Conservation (phyloP, 164 flowering plant genomes). For the Tetracentron sinense region DNA sequence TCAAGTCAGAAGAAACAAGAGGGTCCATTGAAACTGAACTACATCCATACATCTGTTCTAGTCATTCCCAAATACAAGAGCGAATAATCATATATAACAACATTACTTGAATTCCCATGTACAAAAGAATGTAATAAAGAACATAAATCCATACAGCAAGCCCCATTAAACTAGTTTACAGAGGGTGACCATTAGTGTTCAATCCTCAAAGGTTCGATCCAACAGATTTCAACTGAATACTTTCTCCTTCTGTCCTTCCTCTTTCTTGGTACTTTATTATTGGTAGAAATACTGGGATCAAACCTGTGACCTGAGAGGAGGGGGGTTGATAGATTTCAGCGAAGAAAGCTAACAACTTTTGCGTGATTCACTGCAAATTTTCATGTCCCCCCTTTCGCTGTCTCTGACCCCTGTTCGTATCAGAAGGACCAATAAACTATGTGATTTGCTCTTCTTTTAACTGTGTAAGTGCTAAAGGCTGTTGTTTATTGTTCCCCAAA, state of each 20-base stretch:
- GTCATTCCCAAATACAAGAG: too few species aligned
- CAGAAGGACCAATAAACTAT: too few species aligned
- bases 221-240: too few species aligned
- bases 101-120: neutral
- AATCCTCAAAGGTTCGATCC: neutral
- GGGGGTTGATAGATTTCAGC: too few species aligned
- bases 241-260: neutral
- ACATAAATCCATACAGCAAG: neutral
- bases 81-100: neutral
- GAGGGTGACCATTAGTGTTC: too few species aligned
- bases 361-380: neutral
- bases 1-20: too few species aligned
- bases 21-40: too few species aligned
- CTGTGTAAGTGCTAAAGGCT: constrained; percentile 30
- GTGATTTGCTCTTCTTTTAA: constrained; percentile 50
- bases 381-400: neutral
- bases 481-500: constrained; percentile 26
- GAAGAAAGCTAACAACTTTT: neutral
- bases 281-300: neutral
- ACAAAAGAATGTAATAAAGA: neutral
- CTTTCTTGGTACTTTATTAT: neutral
- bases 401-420: neutral
- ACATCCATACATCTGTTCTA: too few species aligned
- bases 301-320: neutral
- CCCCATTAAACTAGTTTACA: too few species aligned